Conservation (phyloP, 768 basidiomycete genomes). For the Boletus edulis region DNA sequence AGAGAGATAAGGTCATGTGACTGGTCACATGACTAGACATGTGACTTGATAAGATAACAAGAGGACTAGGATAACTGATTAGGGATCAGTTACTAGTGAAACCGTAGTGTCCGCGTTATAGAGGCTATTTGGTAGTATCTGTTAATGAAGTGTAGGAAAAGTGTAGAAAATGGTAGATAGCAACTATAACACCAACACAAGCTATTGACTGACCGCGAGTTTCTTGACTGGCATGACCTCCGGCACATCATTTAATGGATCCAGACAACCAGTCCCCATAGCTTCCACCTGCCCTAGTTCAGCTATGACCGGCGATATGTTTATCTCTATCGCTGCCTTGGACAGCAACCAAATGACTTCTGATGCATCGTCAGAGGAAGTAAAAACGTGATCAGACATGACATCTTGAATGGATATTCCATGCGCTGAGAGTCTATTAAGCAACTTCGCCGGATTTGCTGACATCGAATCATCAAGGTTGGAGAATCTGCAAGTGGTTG, state of each 20-base stretch:
- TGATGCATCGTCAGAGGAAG: conserved; percentile 52
- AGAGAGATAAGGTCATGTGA: no score
- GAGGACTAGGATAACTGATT: no score
- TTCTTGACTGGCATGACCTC: conserved; percentile 61
- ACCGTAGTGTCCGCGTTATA: no score
- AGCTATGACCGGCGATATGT: conserved; percentile 46
- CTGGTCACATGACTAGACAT: no score
- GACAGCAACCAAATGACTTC: conserved; percentile 56
- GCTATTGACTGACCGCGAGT: conserved; percentile 33
- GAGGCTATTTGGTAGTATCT: no score
- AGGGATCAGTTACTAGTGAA: no score
- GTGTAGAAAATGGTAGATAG: no score
- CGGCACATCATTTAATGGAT: conserved; percentile 52
- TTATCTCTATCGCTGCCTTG: conserved; percentile 55
- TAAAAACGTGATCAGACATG: conserved; percentile 55
- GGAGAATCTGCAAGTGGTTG: conserved; percentile 34
- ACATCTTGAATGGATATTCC: conserved; percentile 50
- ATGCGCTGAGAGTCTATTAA: conserved; percentile 46
- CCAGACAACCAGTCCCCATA: conserved; percentile 38
- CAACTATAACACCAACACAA: no score
- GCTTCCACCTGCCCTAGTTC: conserved; percentile 57
- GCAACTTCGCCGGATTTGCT: conserved; percentile 30
- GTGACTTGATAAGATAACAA: no score
- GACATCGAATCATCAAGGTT: conserved; percentile 24
- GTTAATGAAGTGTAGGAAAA: no score